A percentile compares a stretch with the other conserved stretches of the same genome.
phyloP scores from a whole-genome alignment of 768 basidiomycete species.

The Termitomyces sp. region DNA sequence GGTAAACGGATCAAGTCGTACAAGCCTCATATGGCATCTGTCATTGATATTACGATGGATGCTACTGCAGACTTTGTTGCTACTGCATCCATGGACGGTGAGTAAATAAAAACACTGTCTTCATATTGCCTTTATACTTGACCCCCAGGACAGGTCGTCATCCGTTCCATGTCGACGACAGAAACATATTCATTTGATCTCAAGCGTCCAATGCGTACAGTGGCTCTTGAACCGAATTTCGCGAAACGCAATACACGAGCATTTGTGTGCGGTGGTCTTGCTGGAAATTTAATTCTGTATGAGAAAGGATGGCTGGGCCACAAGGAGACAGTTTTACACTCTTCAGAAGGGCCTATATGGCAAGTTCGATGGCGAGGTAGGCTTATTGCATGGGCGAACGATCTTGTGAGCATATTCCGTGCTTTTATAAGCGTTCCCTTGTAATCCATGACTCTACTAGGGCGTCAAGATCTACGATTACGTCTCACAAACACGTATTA shows the following conservation, averaged over 20 bases:
- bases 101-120: conserved; percentile 16
- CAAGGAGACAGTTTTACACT: conserved; percentile 78
- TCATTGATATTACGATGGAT: conserved; percentile 84
- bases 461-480: conserved; percentile 95
- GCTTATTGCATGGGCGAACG: conserved; percentile 95
- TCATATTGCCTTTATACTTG: conserved; percentile 10
- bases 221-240: conserved; percentile 89
- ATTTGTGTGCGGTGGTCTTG: conserved; percentile 89
- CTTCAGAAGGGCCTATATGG: conserved; percentile 94
- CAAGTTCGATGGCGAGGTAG: conserved; percentile 79
- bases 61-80: conserved; percentile 83
- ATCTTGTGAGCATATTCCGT: conserved; percentile 48
- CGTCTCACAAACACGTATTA: conserved; percentile 67
- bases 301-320: conserved; percentile 98
- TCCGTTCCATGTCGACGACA: conserved; percentile 72
- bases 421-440: background rate
- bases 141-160: conserved; percentile 78
- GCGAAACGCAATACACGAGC: conserved; percentile 69
- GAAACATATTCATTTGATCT: conserved; percentile 87
- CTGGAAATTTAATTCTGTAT: conserved; percentile 77
- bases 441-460: conserved; percentile 27
- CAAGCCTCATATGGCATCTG: conserved; percentile 83
- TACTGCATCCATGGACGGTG: conserved; percentile 92
- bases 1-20: conserved; percentile 86
- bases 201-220: conserved; percentile 85